Conservation (phyloP, 768 basidiomycete species). For the Calocera viscosa region DNA sequence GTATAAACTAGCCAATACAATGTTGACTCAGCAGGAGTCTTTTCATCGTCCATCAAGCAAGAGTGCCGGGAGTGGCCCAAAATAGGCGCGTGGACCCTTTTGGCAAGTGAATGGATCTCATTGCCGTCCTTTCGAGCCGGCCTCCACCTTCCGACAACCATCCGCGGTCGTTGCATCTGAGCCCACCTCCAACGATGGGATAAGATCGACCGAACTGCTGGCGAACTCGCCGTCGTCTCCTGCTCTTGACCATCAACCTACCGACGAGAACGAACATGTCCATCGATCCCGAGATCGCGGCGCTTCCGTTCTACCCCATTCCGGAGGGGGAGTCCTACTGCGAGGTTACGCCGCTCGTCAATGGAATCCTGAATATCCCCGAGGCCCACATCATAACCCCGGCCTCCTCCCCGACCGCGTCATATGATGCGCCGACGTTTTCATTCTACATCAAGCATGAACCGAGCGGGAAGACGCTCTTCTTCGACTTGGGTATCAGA, state of each 20-base stretch:
- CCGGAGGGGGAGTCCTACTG: not conserved
- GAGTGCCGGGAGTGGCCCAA: too few species aligned
- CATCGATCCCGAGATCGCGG: not conserved
- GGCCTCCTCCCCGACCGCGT: not conserved
- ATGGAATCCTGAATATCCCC: not conserved
- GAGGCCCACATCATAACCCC: not conserved
- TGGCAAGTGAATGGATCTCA: not conserved
- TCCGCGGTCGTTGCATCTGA: not conserved
- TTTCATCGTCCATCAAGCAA: too few species aligned
- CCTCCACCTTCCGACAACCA: not conserved
- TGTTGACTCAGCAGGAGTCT: too few species aligned
- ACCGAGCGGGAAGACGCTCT: not conserved
- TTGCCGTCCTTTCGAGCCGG: not conserved
- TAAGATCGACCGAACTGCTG: not conserved
- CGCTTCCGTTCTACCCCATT: not conserved
- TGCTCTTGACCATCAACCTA: not conserved
- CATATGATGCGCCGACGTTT: not conserved
- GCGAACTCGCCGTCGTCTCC: not conserved
- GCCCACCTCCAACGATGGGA: not conserved
- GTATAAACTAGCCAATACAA: too few species aligned
- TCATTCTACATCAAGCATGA: constrained; percentile 3
- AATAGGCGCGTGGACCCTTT: not conserved
- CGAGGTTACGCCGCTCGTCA: not conserved
- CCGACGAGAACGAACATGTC: not conserved
- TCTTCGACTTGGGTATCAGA: not conserved